phyloP scores from a whole-genome alignment of 169 alveolate genomes.

The Perkinsus olseni region DNA sequence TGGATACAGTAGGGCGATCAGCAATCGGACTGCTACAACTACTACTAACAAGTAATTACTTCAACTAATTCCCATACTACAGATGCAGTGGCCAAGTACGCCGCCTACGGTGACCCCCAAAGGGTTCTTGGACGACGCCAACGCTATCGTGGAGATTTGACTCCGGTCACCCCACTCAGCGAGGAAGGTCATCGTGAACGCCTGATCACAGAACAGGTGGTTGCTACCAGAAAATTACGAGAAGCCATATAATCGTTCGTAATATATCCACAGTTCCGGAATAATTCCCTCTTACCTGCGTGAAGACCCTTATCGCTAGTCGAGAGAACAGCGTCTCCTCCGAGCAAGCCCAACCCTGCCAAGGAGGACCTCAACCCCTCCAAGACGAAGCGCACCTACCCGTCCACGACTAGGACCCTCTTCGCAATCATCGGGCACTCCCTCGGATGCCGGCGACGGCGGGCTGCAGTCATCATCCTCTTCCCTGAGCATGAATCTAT shows the following conservation, averaged over 20 bases:
- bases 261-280: no score
- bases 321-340: neutral
- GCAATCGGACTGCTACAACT: no score
- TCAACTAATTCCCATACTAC: neutral
- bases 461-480: neutral
- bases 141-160: conserved; percentile 21
- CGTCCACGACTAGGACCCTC: neutral
- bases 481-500: neutral
- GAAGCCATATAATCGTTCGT: no score
- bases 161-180: conserved; percentile 31
- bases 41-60: no score
- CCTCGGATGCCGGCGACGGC: neutral
- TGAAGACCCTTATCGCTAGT: neutral
- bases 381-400: neutral
- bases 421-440: neutral
- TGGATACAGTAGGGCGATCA: no score
- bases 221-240: neutral
- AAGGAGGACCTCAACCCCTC: neutral
- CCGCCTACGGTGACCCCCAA: conserved; percentile 15
- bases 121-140: conserved; percentile 9
- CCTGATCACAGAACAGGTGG: neutral
- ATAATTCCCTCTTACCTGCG: no score
- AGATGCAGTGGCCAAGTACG: conserved; percentile 17
- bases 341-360: neutral
- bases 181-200: conserved; percentile 9